Conservation (phyloP, 495 filamentous ascomycete species). For the Podospora conica region DNA sequence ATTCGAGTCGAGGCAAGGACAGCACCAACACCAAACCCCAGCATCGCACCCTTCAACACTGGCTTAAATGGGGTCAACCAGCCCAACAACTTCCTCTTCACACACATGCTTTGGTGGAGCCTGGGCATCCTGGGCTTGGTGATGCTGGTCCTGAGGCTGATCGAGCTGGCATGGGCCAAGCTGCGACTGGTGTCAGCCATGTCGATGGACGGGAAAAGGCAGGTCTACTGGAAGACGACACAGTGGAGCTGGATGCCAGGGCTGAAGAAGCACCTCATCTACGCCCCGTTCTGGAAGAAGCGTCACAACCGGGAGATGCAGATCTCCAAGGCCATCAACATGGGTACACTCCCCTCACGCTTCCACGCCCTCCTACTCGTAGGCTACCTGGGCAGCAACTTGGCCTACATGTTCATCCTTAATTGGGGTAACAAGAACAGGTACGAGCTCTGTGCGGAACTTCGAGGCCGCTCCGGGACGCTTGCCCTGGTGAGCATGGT, state of each 20-base stretch:
- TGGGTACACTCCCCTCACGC: conserved; percentile 80
- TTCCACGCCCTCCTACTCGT: conserved; percentile 69
- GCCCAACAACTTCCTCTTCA: conserved; percentile 41
- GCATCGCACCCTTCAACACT: conserved; percentile 43
- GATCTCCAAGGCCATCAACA: conserved; percentile 67
- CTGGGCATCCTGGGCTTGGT: conserved; percentile 42
- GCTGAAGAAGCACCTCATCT: conserved; percentile 73
- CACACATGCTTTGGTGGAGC: conserved; percentile 44
- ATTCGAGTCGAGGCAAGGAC: neutral
- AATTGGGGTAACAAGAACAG: conserved; percentile 48
- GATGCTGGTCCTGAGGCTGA: conserved; percentile 39
- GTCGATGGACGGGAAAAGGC: conserved; percentile 36
- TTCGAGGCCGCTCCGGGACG: conserved; percentile 80
- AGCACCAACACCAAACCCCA: conserved; percentile 22
- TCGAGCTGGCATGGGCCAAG: conserved; percentile 39
- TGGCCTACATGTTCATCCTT: conserved; percentile 57
- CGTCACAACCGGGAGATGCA: conserved; percentile 84
- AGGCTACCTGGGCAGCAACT: conserved; percentile 57
- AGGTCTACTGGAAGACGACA: conserved; percentile 43
- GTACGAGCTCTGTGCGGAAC: conserved; percentile 47
- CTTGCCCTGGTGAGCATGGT: conserved; percentile 85
- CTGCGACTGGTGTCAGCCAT: conserved; percentile 46
- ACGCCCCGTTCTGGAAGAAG: conserved; percentile 73
- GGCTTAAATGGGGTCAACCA: conserved; percentile 49
- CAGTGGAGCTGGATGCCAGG: conserved; percentile 47